A percentile compares a stretch with the other conserved stretches of the same genome.
phyloP scores from a whole-genome alignment of 805 yeast species.

The Kurtzmaniella fragi region DNA sequence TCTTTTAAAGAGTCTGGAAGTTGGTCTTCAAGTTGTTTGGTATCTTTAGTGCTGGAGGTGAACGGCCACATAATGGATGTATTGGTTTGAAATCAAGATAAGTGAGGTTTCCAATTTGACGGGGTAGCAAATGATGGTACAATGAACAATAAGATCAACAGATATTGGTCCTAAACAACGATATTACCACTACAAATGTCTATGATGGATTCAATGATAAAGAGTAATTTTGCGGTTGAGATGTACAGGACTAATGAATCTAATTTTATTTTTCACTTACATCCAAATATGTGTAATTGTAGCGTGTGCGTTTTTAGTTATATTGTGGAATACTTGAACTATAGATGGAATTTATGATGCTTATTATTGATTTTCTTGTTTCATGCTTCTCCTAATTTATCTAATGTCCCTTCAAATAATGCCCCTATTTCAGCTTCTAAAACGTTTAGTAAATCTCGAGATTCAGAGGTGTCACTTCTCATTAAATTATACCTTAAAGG shows the following conservation, averaged over 20 bases:
- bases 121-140: neutral
- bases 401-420: constrained; percentile 36
- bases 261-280: neutral
- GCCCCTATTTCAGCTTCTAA: constrained; percentile 34
- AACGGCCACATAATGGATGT: constrained; percentile 26
- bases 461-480: constrained; percentile 2
- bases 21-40: constrained; percentile 26
- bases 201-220: neutral
- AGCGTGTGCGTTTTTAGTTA: too few relatives aligned
- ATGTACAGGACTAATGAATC: neutral
- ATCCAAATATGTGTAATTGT: too few relatives aligned
- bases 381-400: constrained; percentile 13
- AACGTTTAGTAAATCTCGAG: constrained; percentile 10
- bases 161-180: neutral
- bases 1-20: constrained; percentile 27
- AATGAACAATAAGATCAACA: neutral
- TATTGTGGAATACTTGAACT: too few relatives aligned
- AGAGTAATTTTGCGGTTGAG: too few relatives aligned
- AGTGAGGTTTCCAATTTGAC: neutral
- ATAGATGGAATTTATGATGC: too few relatives aligned
- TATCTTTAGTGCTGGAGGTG: constrained; percentile 11
- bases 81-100: too few relatives aligned
- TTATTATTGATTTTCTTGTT: too few relatives aligned
- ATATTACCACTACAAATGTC: neutral
- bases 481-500: constrained; percentile 8